Base-by-base conservation (phyloP, 495 filamentous ascomycete genomes). In the Pseudevernia furfuracea region DNA sequence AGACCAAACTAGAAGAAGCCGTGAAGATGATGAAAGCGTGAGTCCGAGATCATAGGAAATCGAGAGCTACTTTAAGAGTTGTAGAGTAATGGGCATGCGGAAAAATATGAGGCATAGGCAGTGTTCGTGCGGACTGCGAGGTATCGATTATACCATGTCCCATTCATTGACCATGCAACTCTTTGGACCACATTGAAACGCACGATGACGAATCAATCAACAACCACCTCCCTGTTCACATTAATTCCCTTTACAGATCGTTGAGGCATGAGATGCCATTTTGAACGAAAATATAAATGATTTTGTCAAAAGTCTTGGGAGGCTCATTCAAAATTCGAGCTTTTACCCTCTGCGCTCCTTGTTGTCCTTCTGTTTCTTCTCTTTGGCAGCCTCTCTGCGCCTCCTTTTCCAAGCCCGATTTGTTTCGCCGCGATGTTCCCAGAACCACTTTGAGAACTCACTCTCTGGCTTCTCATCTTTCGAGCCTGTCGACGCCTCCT, bases 321-420 rank as follows among this genome's bases (percentile, higher is more conserved):
- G n/a, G n/a, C n/a, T n/a, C n/a, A 10, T 41, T 41, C 34, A 23
- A 32, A 14, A 1, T 38, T 38, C 30, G 4, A 37, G 3, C 14
- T 19, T 28, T 64, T 56, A 59, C 37, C 56, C 30, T 48, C 36
- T 43, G 28, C 62, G 30, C 21, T 64, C 56, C 39, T 58, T 59
- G 10, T 94, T 96, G 67, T 96, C 91, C 69, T 88, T 82, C 74
- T 96, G 90, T 69, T 92, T 80, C 78, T 90, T 90, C 74, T 89
- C 86, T 80, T 98, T 98, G 48, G 85, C 81, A 52, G 82, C 88
- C 68, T 91, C 82, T 71, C 92, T 87, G 63, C 89, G 83, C 68
- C 89, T 74, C 74, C 86, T 89, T 78, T 93, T 96, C 93, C 93
- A 97, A 5, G 87, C 88, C 32, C 92, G 80, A 72, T 96, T 97